Evolutionary conservation across 257 asterid species (phyloP), one percentile per base, ranked within the genome.

Genomic region (Mitragyna speciosa): DNA sequence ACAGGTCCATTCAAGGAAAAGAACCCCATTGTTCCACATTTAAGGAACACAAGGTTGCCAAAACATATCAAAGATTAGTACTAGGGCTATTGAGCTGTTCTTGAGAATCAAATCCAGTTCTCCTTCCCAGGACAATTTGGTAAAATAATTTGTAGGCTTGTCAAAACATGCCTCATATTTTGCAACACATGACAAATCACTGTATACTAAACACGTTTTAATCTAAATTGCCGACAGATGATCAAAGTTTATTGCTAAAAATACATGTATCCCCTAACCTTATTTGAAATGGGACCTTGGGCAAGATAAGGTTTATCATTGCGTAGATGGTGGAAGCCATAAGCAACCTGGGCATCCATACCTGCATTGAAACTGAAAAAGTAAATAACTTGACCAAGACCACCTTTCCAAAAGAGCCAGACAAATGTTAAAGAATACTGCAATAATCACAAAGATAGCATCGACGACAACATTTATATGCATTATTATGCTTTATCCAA

Each of bases 341-440:
- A 91, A 63, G 99, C 98, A 59, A 95, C 97, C 87, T 89, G 95
- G 45, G 99, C 99, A 86, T 95, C 99, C 99, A 95, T 95, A 66
- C 99, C 99, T 94, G 85, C 80, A 84, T 39, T 41, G 79, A 85
- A 65, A 79, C 28, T 73, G 75, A 39, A 56, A 63, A 81, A 56
- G 85, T 78, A 73, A 33, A 81, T 74, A 33, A 52, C 63, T 78
- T 79, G 47, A 56, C 75, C 10, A 47, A 70, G 39, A 76, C 36
- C 58, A 69, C 22, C 14, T 39, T 39, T 52, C 48, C 45, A 54
- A 28, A 68, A 78, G 31, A 71, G 43, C 24, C 16, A 36, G 58
- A 19, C 76, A 24, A 11, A 78, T 47, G 49, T 14, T 0, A 33
- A 70, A 78, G 9, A 10, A 22, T 28, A 30, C 17, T 51, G 41